Evolutionary conservation across 495 filamentous ascomycete genomes (phyloP), one percentile per base, ranked within the genome.

Genomic region (Hypoxylon lienhwacheense): DNA sequence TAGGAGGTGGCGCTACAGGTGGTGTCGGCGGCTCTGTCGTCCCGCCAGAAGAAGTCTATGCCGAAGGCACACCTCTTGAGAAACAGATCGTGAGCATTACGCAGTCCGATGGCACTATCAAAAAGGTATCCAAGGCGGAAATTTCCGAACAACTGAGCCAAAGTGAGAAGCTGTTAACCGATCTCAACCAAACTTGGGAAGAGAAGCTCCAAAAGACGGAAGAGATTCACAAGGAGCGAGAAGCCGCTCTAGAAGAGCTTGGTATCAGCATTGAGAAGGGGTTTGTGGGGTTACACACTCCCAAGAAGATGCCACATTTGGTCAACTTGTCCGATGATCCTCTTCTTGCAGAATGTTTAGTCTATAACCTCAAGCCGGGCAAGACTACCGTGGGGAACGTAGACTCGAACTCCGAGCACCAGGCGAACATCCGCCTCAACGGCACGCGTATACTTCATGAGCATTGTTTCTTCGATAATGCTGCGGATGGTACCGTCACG

Each of bases 201-300:
- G 82, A 99, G 71, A 96, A 97, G 63, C 74, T 99, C 58, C 78
- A 83, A 60, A 96, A 93, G 70, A 99, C 93, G 1, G 93, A 99
- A 64, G 80, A 88, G 50, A 97, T 99, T 48, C 95, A 97, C 76
- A 97, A 95, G 64, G 93, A 99, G 66, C 88, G 93, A 43, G 93
- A 99, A 72, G 81, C 89, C 25, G 95, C 93, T 7, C 74, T 99
- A 24, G 93, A 99, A 72, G 93, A 99, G 67, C 79, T 99, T 19
- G 93, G 93, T 47, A 97, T 99, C 70, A 96, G 90, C 67, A 99
- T 99, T 56, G 93, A 97, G 66, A 99, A 97, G 67, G 93, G 95
- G 10, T 97, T 96, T 66, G 85, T 99, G 47, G 93, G 93, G 21
- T 73, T 99, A 34, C 91, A 90, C 32, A 97, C 92, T 7, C 93